A percentile compares a stretch with the other conserved stretches of the same genome.
Evolutionary conservation across 345 rosid genomes (phyloP).

Genomic region (Euphorbia pulcherrima): DNA sequence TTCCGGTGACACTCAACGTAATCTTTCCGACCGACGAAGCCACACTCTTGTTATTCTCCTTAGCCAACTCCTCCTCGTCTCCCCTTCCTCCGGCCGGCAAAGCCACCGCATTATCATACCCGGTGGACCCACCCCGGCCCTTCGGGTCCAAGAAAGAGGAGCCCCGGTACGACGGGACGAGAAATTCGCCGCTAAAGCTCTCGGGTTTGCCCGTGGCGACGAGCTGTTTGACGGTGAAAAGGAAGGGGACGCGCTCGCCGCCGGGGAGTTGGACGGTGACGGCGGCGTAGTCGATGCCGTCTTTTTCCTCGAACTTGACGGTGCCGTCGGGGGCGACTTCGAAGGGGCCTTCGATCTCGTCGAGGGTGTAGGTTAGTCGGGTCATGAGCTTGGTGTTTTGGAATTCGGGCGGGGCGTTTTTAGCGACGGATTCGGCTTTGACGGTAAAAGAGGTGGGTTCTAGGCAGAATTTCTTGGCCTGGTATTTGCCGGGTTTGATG

Average conservation of each 20-base stretch:
- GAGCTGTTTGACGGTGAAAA: slow-evolving; percentile 76
- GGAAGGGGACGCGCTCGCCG: slow-evolving; percentile 86
- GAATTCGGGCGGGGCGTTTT: slow-evolving; percentile 84
- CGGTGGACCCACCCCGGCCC: slow-evolving; percentile 86
- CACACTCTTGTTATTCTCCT: slow-evolving; percentile 74
- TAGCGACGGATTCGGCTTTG: slow-evolving; percentile 78
- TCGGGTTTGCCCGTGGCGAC: slow-evolving; percentile 84
- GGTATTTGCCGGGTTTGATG: slow-evolving; percentile 79
- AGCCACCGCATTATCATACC: slow-evolving; percentile 86
- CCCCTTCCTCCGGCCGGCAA: slow-evolving; percentile 96
- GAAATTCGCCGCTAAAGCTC: slow-evolving; percentile 59
- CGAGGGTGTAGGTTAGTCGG: slow-evolving; percentile 90
- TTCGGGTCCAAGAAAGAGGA: slow-evolving; percentile 90
- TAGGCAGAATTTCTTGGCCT: slow-evolving; percentile 75
- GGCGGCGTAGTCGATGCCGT: slow-evolving; percentile 83
- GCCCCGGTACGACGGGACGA: slow-evolving; percentile 79
- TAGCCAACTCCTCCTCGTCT: slow-evolving; percentile 78
- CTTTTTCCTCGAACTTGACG: slow-evolving; percentile 73
- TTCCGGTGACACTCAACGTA: slow-evolving; percentile 70
- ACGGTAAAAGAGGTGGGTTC: slow-evolving; percentile 98
- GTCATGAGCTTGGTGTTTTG: slow-evolving; percentile 97
- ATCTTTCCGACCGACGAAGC: slow-evolving; percentile 77
- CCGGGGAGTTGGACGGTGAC: slow-evolving; percentile 86
- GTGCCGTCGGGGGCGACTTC: slow-evolving; percentile 64
- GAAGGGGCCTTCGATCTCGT: slow-evolving; percentile 93